A percentile compares a stretch with the other conserved stretches of the same genome.
Evolutionary conservation across 176 grass and related monocot genomes (phyloP).

Genomic region (Oryza punctata): DNA sequence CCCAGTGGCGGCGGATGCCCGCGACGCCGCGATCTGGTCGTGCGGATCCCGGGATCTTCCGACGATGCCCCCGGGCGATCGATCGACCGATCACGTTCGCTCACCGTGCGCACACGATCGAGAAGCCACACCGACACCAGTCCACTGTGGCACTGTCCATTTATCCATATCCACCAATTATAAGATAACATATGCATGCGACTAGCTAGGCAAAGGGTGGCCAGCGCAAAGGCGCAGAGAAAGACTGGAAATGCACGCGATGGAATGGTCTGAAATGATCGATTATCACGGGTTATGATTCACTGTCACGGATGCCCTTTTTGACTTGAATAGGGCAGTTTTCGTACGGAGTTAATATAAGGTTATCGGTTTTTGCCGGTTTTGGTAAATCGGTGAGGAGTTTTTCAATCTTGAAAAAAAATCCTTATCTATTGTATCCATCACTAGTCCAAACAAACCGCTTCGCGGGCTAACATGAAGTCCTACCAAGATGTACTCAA

Average conservation of each 20-base stretch:
- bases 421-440: too few relatives aligned
- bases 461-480: too few relatives aligned
- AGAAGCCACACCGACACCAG: constrained; percentile 6
- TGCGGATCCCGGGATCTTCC: background rate
- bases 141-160: background rate
- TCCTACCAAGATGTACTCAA: too few relatives aligned
- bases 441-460: too few relatives aligned
- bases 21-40: background rate
- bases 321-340: background rate
- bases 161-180: background rate
- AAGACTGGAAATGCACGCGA: background rate
- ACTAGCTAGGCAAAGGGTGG: background rate
- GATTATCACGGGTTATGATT: background rate
- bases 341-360: too few relatives aligned
- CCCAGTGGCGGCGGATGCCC: too few relatives aligned
- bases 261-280: background rate
- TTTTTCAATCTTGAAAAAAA: too few relatives aligned
- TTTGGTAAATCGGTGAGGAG: too few relatives aligned
- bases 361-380: too few relatives aligned
- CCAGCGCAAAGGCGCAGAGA: background rate
- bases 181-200: background rate
- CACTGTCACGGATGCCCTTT: background rate
- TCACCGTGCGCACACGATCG: background rate
- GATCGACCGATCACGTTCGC: background rate
- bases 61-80: too few relatives aligned